A percentile compares a stretch with the other conserved stretches of the same genome.
phyloP scores from a whole-genome alignment of 306 rosid genomes.

The Hippophae rhamnoides region DNA sequence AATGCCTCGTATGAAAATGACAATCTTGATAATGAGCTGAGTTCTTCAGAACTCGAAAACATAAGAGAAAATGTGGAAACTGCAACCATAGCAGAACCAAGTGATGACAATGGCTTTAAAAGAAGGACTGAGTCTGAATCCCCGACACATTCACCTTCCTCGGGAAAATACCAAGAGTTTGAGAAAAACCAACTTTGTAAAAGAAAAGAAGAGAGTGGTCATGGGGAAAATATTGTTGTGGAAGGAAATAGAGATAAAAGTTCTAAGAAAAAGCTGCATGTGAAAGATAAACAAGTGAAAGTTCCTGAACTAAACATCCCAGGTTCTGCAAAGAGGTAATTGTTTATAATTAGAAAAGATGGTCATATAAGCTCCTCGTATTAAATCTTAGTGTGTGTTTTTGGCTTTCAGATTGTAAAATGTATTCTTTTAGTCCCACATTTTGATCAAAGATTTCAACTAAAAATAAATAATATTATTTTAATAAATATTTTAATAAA shows the following conservation, averaged over 20 bases:
- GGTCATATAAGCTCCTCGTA: too few relatives aligned
- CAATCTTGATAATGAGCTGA: slow-evolving; percentile 20
- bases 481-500: too few relatives aligned
- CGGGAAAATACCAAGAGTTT: slow-evolving; percentile 15
- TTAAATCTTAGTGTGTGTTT: too few relatives aligned
- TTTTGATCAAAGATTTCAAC: too few relatives aligned
- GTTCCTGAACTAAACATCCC: slow-evolving; percentile 33
- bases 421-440: too few relatives aligned
- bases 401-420: too few relatives aligned
- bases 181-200: slow-evolving; percentile 26
- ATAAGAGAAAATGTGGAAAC: slow-evolving; percentile 23
- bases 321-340: slow-evolving; percentile 71
- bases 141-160: slow-evolving; percentile 19
- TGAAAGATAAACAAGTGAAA: slow-evolving; percentile 24
- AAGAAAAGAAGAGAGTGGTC: slow-evolving; percentile 27
- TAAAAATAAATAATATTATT: too few relatives aligned
- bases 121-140: slow-evolving; percentile 24
- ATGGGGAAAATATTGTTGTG: slow-evolving; percentile 22
- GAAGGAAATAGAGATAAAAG: slow-evolving; percentile 34
- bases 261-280: slow-evolving; percentile 19
- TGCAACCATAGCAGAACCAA: slow-evolving; percentile 11
- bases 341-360: too few relatives aligned
- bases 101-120: slow-evolving; percentile 17
- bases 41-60: slow-evolving; percentile 23
- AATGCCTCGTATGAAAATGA: slow-evolving; percentile 29